Evolutionary conservation across 768 basidiomycete species (phyloP).

Genomic region (Mycena floridula): DNA sequence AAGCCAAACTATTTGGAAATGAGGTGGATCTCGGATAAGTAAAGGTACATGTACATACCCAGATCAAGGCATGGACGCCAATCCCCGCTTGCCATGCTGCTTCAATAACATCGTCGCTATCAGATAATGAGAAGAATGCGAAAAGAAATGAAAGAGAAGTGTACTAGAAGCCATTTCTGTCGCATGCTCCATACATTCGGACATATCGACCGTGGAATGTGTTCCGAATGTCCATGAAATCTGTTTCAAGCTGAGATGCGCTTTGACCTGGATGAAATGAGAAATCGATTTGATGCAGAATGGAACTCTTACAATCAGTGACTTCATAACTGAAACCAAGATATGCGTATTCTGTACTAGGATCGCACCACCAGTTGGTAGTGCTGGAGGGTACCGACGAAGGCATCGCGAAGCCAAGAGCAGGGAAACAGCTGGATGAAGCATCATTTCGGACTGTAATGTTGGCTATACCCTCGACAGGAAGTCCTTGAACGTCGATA

Average conservation of each 20-base stretch:
- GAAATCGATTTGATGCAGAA: background rate
- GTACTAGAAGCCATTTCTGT: conserved; percentile 35
- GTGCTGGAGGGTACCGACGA: conserved; percentile 34
- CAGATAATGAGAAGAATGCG: background rate
- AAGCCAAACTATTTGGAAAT: conserved; percentile 37
- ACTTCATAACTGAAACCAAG: conserved; percentile 75
- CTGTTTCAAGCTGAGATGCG: conserved; percentile 36
- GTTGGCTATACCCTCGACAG: background rate
- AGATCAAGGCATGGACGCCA: conserved; percentile 69
- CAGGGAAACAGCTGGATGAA: conserved; percentile 5
- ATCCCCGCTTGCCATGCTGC: conserved; percentile 63
- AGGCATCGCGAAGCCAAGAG: conserved; percentile 48
- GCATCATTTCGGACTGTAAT: background rate
- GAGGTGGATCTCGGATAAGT: background rate
- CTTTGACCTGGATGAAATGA: conserved; percentile 45
- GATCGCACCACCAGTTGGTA: conserved; percentile 59
- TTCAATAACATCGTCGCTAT: conserved; percentile 52
- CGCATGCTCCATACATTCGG: conserved; percentile 45
- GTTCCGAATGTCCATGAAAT: conserved; percentile 54
- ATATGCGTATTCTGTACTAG: conserved; percentile 63
- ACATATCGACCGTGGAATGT: conserved; percentile 62
- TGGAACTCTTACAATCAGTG: conserved; percentile 43
- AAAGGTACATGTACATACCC: conserved; percentile 38
- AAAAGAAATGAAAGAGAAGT: background rate
- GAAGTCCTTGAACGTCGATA: background rate